Conservation (phyloP, 2,329 filamentous ascomycete genomes). For the Neurospora sp. region DNA sequence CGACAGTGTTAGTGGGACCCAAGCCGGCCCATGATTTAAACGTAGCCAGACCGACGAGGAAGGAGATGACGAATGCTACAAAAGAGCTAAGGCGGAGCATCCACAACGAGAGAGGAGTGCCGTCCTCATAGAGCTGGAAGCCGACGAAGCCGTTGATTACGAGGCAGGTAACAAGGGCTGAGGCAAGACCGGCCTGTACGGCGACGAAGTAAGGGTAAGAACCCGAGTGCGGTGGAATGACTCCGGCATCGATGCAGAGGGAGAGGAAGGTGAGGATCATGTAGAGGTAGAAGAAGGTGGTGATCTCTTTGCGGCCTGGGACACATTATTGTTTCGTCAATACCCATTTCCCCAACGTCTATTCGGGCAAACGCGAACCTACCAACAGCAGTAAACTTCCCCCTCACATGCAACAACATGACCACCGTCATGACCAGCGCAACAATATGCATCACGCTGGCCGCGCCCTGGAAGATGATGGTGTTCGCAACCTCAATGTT, state of each 20-base stretch:
- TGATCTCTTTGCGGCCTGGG: slow-evolving; percentile 55
- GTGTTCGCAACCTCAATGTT: slow-evolving; percentile 97
- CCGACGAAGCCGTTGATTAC: slow-evolving; percentile 97
- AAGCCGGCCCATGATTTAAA: slow-evolving; percentile 89
- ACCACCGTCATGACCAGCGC: slow-evolving; percentile 87
- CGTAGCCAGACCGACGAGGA: slow-evolving; percentile 79
- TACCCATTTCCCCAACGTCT: not conserved
- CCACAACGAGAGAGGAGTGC: slow-evolving; percentile 89
- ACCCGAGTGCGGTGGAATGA: slow-evolving; percentile 70
- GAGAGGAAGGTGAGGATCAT: slow-evolving; percentile 83
- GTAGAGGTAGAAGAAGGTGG: slow-evolving; percentile 95
- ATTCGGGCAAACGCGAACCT: slow-evolving; percentile 27
- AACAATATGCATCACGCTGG: slow-evolving; percentile 84
- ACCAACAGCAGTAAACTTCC: slow-evolving; percentile 98
- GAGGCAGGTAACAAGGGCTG: slow-evolving; percentile 77
- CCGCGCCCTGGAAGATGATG: slow-evolving; percentile 91
- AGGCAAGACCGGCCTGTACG: slow-evolving; percentile 73
- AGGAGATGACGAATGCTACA: slow-evolving; percentile 75
- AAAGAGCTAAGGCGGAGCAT: slow-evolving; percentile 70
- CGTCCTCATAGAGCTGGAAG: slow-evolving; percentile 97
- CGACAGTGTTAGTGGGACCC: slow-evolving; percentile 73
- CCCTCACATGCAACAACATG: slow-evolving; percentile 94
- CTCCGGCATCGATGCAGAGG: slow-evolving; percentile 83
- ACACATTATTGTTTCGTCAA: slow-evolving; percentile 5
- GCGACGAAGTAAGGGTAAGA: slow-evolving; percentile 89